Conservation (phyloP, 208 protist species). For the Trypanosomatidae sp. region DNA sequence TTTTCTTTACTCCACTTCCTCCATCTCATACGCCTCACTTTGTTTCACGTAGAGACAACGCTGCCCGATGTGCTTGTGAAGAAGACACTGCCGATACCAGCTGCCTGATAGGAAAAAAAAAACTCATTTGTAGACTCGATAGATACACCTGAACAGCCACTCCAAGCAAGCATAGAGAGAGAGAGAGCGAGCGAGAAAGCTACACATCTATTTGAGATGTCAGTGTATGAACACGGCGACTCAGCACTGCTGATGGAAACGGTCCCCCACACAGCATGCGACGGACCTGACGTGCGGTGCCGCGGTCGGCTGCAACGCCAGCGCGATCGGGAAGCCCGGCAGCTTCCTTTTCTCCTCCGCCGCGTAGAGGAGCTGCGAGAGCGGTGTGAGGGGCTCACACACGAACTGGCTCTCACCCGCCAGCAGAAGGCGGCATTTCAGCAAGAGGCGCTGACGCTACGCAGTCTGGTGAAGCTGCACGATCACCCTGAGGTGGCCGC, state of each 20-base stretch:
- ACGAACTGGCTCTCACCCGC: slow-evolving; percentile 29
- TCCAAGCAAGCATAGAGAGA: too few species aligned
- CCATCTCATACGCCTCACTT: too few species aligned
- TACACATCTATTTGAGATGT: too few species aligned
- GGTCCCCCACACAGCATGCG: background rate
- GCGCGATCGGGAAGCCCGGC: slow-evolving; percentile 29
- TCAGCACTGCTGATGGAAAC: background rate
- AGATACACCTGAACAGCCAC: too few species aligned
- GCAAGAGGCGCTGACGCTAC: slow-evolving; percentile 45
- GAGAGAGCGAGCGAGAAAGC: too few species aligned
- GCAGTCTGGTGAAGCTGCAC: slow-evolving; percentile 35
- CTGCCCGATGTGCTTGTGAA: too few species aligned
- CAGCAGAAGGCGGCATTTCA: slow-evolving; percentile 30
- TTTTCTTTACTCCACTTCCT: too few species aligned
- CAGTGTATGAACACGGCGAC: background rate
- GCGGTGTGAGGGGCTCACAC: slow-evolving; percentile 29
- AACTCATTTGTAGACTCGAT: too few species aligned
- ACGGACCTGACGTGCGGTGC: background rate
- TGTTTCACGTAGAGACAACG: too few species aligned
- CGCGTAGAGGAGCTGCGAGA: slow-evolving; percentile 27
- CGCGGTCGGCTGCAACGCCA: slow-evolving; percentile 9
- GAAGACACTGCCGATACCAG: too few species aligned
- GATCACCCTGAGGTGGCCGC: slow-evolving; percentile 40
- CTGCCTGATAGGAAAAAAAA: too few species aligned
- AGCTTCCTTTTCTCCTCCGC: slow-evolving; percentile 34